These are phyloP conservation scores for Larix kaempferi DNA, from an alignment of 75 land plant genomes.

Conservation along the genomic window DNA sequence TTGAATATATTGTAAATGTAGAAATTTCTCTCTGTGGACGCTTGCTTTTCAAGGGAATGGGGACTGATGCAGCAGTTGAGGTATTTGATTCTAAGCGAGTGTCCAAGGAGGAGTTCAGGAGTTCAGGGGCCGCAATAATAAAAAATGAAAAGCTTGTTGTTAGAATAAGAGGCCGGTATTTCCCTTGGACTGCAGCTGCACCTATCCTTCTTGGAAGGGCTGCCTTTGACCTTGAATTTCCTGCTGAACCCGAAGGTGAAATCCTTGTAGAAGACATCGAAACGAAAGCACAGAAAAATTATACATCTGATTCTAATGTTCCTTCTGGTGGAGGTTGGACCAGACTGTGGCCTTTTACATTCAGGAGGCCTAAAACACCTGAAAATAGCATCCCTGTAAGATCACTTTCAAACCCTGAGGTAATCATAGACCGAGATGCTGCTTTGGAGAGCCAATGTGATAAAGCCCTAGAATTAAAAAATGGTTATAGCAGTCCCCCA, in stretches of 20 bases:
- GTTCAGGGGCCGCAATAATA: slow-evolving; percentile 27
- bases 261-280: slow-evolving; percentile 33
- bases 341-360: slow-evolving; percentile 85
- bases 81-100: slow-evolving; percentile 28
- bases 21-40: slow-evolving; percentile 51
- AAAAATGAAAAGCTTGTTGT: slow-evolving; percentile 40
- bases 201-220: slow-evolving; percentile 32
- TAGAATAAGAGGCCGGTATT: slow-evolving; percentile 27
- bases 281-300: slow-evolving; percentile 20
- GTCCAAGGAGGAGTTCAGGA: slow-evolving; percentile 22
- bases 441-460: slow-evolving; percentile 28
- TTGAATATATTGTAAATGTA: slow-evolving; percentile 26
- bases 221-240: slow-evolving; percentile 28
- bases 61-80: slow-evolving; percentile 31
- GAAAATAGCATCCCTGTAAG: slow-evolving; percentile 41
- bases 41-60: slow-evolving; percentile 38
- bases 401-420: slow-evolving; percentile 64
- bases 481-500: slow-evolving; percentile 28
- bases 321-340: slow-evolving; percentile 78
- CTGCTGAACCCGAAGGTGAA: slow-evolving; percentile 19
- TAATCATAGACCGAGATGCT: slow-evolving; percentile 58
- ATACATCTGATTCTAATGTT: slow-evolving; percentile 19
- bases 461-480: slow-evolving; percentile 20
- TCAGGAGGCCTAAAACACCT: slow-evolving; percentile 64
- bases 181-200: slow-evolving; percentile 33